Percentiles rank a stretch among this genome's conserved stretches.
These are phyloP conservation scores for Mucor irregularis DNA, from an alignment of 371 early-diverging fungal species.

Conservation along the genomic window DNA sequence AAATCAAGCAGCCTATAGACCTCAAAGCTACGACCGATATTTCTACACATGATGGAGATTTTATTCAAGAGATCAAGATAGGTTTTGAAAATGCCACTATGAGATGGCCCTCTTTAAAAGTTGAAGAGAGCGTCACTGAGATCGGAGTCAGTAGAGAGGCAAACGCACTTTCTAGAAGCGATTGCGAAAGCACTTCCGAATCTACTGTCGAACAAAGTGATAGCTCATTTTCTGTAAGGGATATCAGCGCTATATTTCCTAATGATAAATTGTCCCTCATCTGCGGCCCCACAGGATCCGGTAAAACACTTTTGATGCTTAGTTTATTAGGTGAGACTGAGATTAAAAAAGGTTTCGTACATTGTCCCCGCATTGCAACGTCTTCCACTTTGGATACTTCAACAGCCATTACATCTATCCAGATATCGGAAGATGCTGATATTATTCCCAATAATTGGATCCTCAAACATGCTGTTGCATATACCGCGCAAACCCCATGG, in stretches of 20 bases:
- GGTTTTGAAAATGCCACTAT: conserved; percentile 47
- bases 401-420: neutral
- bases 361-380: conserved; percentile 12
- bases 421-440: conserved; percentile 10
- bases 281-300: conserved; percentile 66
- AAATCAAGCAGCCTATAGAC: too few relatives aligned
- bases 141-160: too few relatives aligned
- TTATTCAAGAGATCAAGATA: conserved; percentile 23
- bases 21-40: neutral
- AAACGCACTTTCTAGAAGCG: neutral
- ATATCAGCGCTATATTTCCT: conserved; percentile 56
- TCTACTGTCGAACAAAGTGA: neutral
- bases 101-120: conserved; percentile 12
- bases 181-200: neutral
- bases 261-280: conserved; percentile 52
- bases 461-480: conserved; percentile 21
- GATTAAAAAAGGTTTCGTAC: conserved; percentile 1
- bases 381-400: conserved; percentile 10
- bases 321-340: conserved; percentile 58
- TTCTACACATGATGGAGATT: too few relatives aligned
- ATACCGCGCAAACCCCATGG: conserved; percentile 67
- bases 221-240: conserved; percentile 29
- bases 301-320: conserved; percentile 64
- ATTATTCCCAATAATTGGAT: conserved; percentile 23
- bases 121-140: too few relatives aligned